A percentile compares a stretch with the other conserved stretches of the same genome.
Evolutionary conservation across 345 rosid genomes (phyloP).

Genomic region (Chamaenerion angustifolium): DNA sequence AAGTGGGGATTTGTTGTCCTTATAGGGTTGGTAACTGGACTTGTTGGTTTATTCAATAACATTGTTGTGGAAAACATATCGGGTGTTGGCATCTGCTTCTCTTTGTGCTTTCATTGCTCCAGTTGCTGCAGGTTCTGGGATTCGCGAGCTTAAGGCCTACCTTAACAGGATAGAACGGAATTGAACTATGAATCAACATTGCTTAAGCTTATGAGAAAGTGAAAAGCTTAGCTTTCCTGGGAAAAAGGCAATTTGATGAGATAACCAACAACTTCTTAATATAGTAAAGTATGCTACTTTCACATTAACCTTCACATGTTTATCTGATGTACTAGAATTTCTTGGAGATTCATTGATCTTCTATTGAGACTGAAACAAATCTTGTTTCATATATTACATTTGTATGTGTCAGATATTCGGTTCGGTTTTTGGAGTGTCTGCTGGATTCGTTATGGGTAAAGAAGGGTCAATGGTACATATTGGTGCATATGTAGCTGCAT

Average conservation of each 20-base stretch:
- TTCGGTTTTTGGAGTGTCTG: slow-evolving; percentile 29
- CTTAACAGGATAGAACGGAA: slow-evolving; percentile 28
- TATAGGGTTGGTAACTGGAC: slow-evolving; percentile 20
- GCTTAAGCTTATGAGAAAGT: too few relatives aligned
- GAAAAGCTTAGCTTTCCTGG: too few relatives aligned
- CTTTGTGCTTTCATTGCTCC: slow-evolving; percentile 35
- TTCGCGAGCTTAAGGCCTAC: slow-evolving; percentile 44
- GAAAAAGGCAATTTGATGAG: too few relatives aligned
- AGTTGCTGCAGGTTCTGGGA: slow-evolving; percentile 38
- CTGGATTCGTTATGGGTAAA: slow-evolving; percentile 37
- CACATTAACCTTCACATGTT: too few relatives aligned
- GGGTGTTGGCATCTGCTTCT: slow-evolving; percentile 23
- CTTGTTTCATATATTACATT: not conserved
- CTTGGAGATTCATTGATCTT: too few relatives aligned
- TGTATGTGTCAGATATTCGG: slow-evolving; percentile 23
- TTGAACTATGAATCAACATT: too few relatives aligned
- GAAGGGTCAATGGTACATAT: slow-evolving; percentile 43
- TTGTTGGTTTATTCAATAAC: slow-evolving; percentile 24
- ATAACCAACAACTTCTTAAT: too few relatives aligned
- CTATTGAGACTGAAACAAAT: too few relatives aligned
- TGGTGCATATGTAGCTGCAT: slow-evolving; percentile 34
- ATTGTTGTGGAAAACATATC: slow-evolving; percentile 28
- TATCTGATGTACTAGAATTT: too few relatives aligned
- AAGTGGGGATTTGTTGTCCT: slow-evolving; percentile 28
- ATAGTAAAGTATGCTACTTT: too few relatives aligned